Base-by-base conservation (phyloP, 2,329 filamentous ascomycete genomes). In the Pseudogymnoascus sp. region DNA sequence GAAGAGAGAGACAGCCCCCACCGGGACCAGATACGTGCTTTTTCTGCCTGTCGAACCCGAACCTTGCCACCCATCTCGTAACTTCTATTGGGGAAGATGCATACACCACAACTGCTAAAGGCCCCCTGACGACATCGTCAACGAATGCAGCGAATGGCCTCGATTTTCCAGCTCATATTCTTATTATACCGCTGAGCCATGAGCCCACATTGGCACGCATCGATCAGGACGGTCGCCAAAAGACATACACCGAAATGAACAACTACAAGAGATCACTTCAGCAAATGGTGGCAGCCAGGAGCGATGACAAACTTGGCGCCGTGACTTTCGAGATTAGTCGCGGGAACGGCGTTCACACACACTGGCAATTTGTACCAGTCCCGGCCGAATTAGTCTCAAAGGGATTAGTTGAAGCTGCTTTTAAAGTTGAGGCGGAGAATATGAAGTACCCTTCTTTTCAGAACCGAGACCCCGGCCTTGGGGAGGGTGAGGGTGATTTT, bases 311-410 rank as follows among this genome's bases (percentile, higher is more conserved):
- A 65, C 83, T 97, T 1, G 94, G 93, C 14, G 83, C 86, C 2
- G 88, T 97, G 1, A 94, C 91, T 0, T 99, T 91, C 85, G 94
- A 97, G 75, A 92, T 99, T 68, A 93, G 87, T 70, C 87, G 91
- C 58, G 80, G 79, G 4, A 82, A 83, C 59, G 91, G 94, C 60
- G 86, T 97, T 61, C 94, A 99, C 71, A 81, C 87, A 1, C 93
- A 97, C 70, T 97, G 92, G 94, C 95, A 99, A 74, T 88, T 95
- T 67, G 77, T 97, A 30, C 91, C 94, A 0, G 78, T 95, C 0
- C 83, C 88, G 0, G 77, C 81, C 0, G 80, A 88, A 8, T 76
- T 90, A 47, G 81, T 96, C 58, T 77, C 75, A 18, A 84, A 85
- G 54, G 89, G 89, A 0, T 78, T 96, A 1, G 89, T 96, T 0